Conservation (phyloP, 768 basidiomycete genomes). For the Royoungia palumana region DNA sequence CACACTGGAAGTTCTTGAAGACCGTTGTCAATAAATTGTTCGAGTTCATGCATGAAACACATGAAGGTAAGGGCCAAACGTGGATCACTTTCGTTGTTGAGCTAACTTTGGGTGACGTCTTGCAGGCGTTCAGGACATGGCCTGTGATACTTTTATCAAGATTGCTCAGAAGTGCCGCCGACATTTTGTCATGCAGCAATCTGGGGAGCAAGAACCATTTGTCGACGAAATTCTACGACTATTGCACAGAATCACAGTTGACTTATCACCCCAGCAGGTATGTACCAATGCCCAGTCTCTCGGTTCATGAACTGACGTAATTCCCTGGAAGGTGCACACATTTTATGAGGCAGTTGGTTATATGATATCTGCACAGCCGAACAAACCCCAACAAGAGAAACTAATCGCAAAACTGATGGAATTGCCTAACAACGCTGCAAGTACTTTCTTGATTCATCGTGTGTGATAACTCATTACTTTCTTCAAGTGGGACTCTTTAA, state of each 20-base stretch:
- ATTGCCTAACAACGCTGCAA: conserved; percentile 90
- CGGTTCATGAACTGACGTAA: conserved; percentile 9
- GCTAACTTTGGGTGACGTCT: conserved; percentile 1
- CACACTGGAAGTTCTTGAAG: conserved; percentile 99
- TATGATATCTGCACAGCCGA: conserved; percentile 99
- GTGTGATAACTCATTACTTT: neutral
- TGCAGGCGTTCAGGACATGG: conserved; percentile 98
- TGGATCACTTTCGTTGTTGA: neutral
- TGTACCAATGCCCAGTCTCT: neutral
- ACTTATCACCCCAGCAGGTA: conserved; percentile 85
- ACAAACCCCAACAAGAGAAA: conserved; percentile 95
- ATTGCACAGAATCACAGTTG: conserved; percentile 91
- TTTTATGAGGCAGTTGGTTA: conserved; percentile 99
- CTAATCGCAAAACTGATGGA: conserved; percentile 96
- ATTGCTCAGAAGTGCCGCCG: conserved; percentile 98
- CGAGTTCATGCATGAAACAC: conserved; percentile 99
- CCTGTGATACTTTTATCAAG: conserved; percentile 99
- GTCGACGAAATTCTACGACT: conserved; percentile 94
- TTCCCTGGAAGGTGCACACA: conserved; percentile 67
- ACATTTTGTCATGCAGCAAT: conserved; percentile 98
- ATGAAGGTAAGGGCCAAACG: conserved; percentile 62
- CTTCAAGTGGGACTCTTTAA: conserved; percentile 89
- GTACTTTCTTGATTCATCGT: conserved; percentile 25
- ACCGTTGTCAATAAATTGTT: conserved; percentile 99
- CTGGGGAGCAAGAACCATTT: conserved; percentile 95